Base-by-base conservation (phyloP, 495 filamentous ascomycete species). In the Daldinia loculata region DNA sequence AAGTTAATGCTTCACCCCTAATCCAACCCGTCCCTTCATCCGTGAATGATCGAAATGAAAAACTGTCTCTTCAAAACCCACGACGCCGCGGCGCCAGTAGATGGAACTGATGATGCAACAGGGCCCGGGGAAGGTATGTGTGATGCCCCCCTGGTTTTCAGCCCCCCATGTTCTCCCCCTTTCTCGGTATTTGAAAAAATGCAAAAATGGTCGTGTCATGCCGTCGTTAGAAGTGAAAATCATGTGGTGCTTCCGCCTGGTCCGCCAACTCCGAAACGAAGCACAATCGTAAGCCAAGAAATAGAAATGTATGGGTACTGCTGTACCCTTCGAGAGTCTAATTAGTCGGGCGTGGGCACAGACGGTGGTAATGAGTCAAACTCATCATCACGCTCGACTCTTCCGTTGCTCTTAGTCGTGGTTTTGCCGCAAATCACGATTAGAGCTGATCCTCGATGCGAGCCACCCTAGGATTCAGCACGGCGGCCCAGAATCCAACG, bases 21-120 rank as follows among this genome's bases (percentile, higher is more conserved):
- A 24, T 22, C 43, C 43, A 9, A 48, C 22, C 43, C 4, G 22
- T 27, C 51, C 41, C 14, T 63, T 48, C 36, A 61, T 29, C 59
- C 56, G 29, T 29, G 61, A 19, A 51, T 15, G 60, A 56, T 65
- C 45, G 32, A 50, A 60, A 32, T 36, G 19, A 63, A 45, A 67
- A 62, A 19, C 6, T 14, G 19, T 60, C 41, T 32, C 45, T 17
- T n/a, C 50, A 68, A 63, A 48, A 55, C 63, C 60, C 63, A 65
- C 60, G 69, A 67, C 60, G 55, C 69, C 69, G 24, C 39, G 30
- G 56, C 70, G 65, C 70, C 70, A 15, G 34, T 56, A 41, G 60
- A 72, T 72, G 60, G 60, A 68, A 60, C 45, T 67, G 58, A 51
- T 55, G 36, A 72, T 68, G 64, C 60, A 65, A 68, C 60, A 67